Base-by-base conservation (phyloP, 164 flowering plant genomes). In the Berberis thunbergii region DNA sequence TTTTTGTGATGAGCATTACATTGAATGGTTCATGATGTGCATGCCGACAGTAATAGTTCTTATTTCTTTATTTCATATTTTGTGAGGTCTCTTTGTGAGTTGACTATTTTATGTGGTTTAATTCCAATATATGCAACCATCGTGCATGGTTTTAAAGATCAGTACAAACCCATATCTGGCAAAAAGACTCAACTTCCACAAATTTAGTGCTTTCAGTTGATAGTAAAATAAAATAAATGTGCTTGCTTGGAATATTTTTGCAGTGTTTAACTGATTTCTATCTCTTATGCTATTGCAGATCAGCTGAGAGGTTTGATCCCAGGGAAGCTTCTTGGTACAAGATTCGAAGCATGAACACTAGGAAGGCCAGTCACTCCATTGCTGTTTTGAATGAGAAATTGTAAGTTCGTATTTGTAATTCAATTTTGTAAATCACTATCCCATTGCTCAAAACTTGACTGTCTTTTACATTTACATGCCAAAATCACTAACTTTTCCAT, bases 231-330 rank as follows among this genome's bases (percentile, higher is more conserved):
- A 7, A 40, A 49, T 10, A 39, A 39, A 7, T 38, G 6, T 49
- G 12, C 1, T 10, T 49, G 10, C 26, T 1, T 7, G 6, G 46
- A 39, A 41, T 26, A 5, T 2, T 39, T 50, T 3, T 5, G 8
- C 54, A 50, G 12, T n/a, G 7, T 49, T 41, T 12, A 42, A 4
- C 1, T 26, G 11, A 60, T 57, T 56, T 48, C 38, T 26, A 26
- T 26, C 46, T 44, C 41, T 1, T 13, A 9, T 64, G 41, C 3
- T 64, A 42, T 68, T 59, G 46, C 76, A 94, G 98, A n/a, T 77
- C 95, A 45, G 86, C 78, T 41, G 98, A 94, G 81, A 78, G 88
- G 72, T 87, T 88, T 74, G 98, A 94, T 70, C 92, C 89, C 7
- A 81, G 98, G 68, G 92, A 86, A 60, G 83, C 75, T 75, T 76